Evolutionary conservation across 345 rosid genomes (phyloP).

Genomic region (Rhodomyrtus tomentosa): DNA sequence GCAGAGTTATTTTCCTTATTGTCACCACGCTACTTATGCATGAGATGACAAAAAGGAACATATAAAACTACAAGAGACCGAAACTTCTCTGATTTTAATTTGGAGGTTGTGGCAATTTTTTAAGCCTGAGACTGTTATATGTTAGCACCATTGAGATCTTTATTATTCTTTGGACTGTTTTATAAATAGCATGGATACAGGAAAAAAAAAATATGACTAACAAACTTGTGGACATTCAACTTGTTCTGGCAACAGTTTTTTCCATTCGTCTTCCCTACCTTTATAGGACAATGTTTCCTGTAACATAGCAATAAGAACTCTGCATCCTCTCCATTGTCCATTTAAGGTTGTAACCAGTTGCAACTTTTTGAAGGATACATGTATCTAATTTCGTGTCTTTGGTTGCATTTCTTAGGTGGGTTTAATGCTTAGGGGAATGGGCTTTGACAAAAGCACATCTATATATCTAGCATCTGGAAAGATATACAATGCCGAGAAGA

Average conservation of each 20-base stretch:
- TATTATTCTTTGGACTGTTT: background rate
- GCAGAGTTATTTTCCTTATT: background rate
- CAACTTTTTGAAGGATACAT: background rate
- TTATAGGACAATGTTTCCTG: background rate
- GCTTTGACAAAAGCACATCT: conserved; percentile 73
- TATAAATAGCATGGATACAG: background rate
- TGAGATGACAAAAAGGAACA: background rate
- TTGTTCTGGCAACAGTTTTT: background rate
- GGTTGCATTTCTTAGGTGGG: conserved; percentile 54
- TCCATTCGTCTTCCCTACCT: background rate
- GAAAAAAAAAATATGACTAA: background rate
- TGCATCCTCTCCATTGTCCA: background rate
- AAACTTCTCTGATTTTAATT: background rate
- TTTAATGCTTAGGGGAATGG: conserved; percentile 99
- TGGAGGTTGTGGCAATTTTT: background rate
- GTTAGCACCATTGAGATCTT: background rate
- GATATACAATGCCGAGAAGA: conserved; percentile 81
- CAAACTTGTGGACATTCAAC: background rate
- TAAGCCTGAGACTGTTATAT: background rate
- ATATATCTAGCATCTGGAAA: conserved; percentile 92
- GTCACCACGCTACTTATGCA: background rate
- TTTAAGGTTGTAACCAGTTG: background rate
- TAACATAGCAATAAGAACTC: background rate
- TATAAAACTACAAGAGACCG: background rate
- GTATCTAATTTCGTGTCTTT: conserved; percentile 1